Base-by-base conservation (phyloP, 345 rosid genomes). In the Luvunga scandens region DNA sequence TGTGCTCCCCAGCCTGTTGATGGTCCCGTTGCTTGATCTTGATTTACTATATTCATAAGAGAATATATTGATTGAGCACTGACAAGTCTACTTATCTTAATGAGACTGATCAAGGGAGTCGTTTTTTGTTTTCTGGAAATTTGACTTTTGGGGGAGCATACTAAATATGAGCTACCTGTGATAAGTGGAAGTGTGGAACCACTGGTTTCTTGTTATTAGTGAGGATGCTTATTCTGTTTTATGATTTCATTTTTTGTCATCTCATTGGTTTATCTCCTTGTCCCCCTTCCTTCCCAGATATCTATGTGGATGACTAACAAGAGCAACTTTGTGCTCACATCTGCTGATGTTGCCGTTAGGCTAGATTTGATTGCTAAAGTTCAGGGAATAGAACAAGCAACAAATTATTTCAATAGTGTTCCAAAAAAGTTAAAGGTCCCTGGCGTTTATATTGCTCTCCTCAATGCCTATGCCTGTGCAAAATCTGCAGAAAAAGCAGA, bases 261-360 rank as follows among this genome's bases (percentile, higher is more conserved):
- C 28, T 61, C 14, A 19, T 19, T 33, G 21, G 22, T 24, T 19
- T 66, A 39, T 39, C 31, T 36, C 30, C 14, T 24, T 1, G 0
- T 4, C 64, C 38, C 65, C 50, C 39, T 71, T 59, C 33, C 50
- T 45, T 45, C 18, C 31, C 81, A 89, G 90, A 62, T 89, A 56
- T 84, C 85, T 9, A 74, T 57, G 31, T 89, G 92, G 90, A 83
- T 89, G 88, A 80, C 72, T 19, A 84, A 85, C 25, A 75, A 78
- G 78, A 76, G 75, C 18, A 10, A 45, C 18, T 45, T 45, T 3
- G 65, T 61, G 59, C 8, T 75, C 2, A 71, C 77, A 1, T 2
- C 66, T 24, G 21, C 5, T 27, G 86, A 84, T 56, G 31, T 63
- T 69, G 85, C 89, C 22, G 22, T 87, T 77, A 75, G 82, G 38